Evolutionary conservation across 192 early-diverging fungal genomes (phyloP), one percentile per base, ranked within the genome.

Genomic region (Coemansia sp.): DNA sequence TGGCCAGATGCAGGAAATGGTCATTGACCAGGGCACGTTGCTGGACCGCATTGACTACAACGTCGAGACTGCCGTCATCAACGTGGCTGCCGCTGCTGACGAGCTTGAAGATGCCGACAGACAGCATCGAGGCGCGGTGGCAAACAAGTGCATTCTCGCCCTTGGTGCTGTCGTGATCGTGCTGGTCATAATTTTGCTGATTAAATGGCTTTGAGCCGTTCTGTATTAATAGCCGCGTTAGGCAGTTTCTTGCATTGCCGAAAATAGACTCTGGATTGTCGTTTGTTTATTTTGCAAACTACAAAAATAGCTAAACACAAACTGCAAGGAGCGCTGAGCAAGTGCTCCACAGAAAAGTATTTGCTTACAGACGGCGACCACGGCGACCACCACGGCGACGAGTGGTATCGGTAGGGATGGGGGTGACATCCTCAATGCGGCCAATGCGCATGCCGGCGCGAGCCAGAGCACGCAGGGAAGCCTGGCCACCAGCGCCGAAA

Each of bases 361-460:
- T 8, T 54, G 70, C 75, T 87, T 85, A 94, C 76, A 94, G 84
- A 88, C 97, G 96, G 87, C 97, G 94, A 94, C 97, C 97, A 87
- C 97, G 94, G 77, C 97, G 94, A 92, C 97, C 97, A 85, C 97
- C 97, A 91, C 97, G 98, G 69, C 89, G 87, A 71, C 97, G 91
- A 83, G 97, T 99, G 78, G 88, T 89, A 85, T 99, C 97, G 80
- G 96, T 97, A 75, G 97, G 97, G 77, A 94, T 91, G 79, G 96
- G 96, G 68, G 97, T 99, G 68, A 92, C 91, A 84, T 98, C 96
- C 87, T 98, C 92, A 73, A 99, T 99, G 72, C 97, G 89, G 69
- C 97, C 97, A 85, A 99, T 98, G 87, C 91, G 95, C 89, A 99
- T 91, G 72, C 96, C 97, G 69, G 93, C 88, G 87, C 97, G 93